Conservation (phyloP, 768 basidiomycete species). For the Amanita thiersii region DNA sequence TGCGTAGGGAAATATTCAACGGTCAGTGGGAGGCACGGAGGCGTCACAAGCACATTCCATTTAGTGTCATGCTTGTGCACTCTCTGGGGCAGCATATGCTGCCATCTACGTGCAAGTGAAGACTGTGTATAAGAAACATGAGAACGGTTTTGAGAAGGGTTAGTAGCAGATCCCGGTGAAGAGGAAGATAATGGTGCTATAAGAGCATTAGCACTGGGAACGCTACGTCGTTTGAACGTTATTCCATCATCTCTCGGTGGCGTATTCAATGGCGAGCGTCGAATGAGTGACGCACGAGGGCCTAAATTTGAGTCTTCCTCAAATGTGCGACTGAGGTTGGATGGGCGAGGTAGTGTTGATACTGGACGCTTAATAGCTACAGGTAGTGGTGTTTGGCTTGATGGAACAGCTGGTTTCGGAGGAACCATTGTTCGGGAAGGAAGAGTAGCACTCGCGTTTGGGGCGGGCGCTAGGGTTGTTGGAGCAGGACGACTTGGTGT, state of each 20-base stretch:
- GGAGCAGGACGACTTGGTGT: constrained; percentile 20
- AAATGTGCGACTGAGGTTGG: constrained; percentile 40
- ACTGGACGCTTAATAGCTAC: constrained; percentile 31
- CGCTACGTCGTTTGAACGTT: constrained; percentile 48
- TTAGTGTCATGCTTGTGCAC: constrained; percentile 81
- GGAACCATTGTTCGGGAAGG: constrained; percentile 21
- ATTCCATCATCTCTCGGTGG: constrained; percentile 63
- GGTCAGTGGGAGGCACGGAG: constrained; percentile 84
- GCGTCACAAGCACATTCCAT: constrained; percentile 83
- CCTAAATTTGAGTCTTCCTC: constrained; percentile 50
- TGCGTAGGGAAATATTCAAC: constrained; percentile 80
- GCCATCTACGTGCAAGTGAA: constrained; percentile 83
- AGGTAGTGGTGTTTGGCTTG: constrained; percentile 25
- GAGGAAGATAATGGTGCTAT: constrained; percentile 36
- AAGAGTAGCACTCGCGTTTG: constrained; percentile 22
- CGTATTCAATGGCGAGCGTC: constrained; percentile 59
- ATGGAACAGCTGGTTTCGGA: constrained; percentile 25
- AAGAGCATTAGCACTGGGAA: constrained; percentile 23
- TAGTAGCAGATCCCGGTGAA: constrained; percentile 41
- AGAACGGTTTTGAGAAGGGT: constrained; percentile 60
- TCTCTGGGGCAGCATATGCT: constrained; percentile 72
- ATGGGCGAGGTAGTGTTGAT: constrained; percentile 23
- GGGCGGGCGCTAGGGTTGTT: constrained; percentile 2
- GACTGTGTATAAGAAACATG: constrained; percentile 54
- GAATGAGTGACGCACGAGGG: constrained; percentile 37